A percentile compares a stretch with the other conserved stretches of the same genome.
These are phyloP conservation scores for Ilex aquifolium DNA, from an alignment of 257 asterid genomes.

Conservation along the genomic window DNA sequence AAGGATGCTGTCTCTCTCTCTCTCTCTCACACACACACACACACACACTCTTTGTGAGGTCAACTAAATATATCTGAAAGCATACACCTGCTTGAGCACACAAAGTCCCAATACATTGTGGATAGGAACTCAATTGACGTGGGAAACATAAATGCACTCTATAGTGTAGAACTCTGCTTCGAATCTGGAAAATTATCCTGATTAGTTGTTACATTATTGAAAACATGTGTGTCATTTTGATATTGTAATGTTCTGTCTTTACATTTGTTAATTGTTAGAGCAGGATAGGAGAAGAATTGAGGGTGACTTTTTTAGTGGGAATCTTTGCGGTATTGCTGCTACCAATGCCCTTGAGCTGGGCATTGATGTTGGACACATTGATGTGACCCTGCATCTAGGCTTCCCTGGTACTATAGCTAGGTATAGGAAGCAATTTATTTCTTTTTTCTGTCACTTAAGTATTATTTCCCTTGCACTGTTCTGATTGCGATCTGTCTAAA, in stretches of 20 bases:
- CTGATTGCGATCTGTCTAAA: conserved; percentile 12
- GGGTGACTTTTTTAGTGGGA: conserved; percentile 67
- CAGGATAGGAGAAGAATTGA: conserved; percentile 95
- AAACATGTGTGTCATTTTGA: too few relatives aligned
- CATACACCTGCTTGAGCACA: too few relatives aligned
- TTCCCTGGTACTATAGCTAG: conserved; percentile 98
- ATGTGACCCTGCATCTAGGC: conserved; percentile 91
- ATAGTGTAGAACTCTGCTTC: too few relatives aligned
- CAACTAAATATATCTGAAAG: too few relatives aligned
- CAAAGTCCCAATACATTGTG: too few relatives aligned
- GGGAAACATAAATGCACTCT: too few relatives aligned
- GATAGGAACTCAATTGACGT: too few relatives aligned
- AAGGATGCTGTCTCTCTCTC: too few relatives aligned
- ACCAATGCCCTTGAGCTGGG: conserved; percentile 98
- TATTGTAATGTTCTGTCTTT: background rate
- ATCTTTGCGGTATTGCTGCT: conserved; percentile 81
- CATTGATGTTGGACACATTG: conserved; percentile 95
- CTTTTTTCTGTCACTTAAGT: conserved; percentile 15
- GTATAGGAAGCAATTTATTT: conserved; percentile 27
- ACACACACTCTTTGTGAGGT: too few relatives aligned
- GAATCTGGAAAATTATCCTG: too few relatives aligned
- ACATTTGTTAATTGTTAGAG: conserved; percentile 25
- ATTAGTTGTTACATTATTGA: too few relatives aligned
- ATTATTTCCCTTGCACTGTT: conserved; percentile 5
- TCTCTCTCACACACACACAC: too few relatives aligned